Evolutionary conservation across 108 stramenopile genomes (phyloP), one percentile per base, ranked within the genome.

Genomic region (Thalassiosira profunda): DNA sequence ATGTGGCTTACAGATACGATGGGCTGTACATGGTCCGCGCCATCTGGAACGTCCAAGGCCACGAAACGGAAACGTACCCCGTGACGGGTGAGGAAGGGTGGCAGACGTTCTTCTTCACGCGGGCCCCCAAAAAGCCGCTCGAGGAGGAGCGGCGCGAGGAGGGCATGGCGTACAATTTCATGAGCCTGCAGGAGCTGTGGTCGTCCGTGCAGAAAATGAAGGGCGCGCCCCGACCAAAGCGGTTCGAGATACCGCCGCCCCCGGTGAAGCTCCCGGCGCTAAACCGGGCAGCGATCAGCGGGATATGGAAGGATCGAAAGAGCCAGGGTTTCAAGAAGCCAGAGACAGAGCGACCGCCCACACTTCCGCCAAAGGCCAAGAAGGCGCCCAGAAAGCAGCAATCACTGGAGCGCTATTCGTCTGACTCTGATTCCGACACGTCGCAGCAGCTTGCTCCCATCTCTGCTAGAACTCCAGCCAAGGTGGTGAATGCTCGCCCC

Each of bases 1-100:
- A 77, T 23, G 67, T 73, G 42, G 59, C 69, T n/a, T 82, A 77
- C 63, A 54, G 80, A 20, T 82, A 82, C 30, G 80, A 82, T 77
- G 80, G 80, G 33, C 43, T 82, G 21, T 82, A 80, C 40, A 75
- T 70, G 67, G 74, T 80, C 31, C 41, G 69, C 41, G 74, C 79
- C 4, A 68, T 80, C 4, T 80, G 79, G 79, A 74, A 80, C 54
- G 47, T 70, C 12, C 42, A 80, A 23, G 79, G 79, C 36, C 45
- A 80, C 36, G 79, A 80, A 49, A 80, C 79, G 2, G 79, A 75
- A 56, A 38, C 68, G 20, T 62, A 62, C 37, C 73, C 73, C 24
- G 44, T 38, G 18, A 14, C 24, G n/a, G 68, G 60, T 28, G 73
- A 48, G 11, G 73, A 70, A 38, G 72, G 73, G 34, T 74, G 68